These are phyloP conservation scores for Neoascochyta sp. DNA, from an alignment of 2,329 filamentous ascomycete species.

Conservation along the genomic window DNA sequence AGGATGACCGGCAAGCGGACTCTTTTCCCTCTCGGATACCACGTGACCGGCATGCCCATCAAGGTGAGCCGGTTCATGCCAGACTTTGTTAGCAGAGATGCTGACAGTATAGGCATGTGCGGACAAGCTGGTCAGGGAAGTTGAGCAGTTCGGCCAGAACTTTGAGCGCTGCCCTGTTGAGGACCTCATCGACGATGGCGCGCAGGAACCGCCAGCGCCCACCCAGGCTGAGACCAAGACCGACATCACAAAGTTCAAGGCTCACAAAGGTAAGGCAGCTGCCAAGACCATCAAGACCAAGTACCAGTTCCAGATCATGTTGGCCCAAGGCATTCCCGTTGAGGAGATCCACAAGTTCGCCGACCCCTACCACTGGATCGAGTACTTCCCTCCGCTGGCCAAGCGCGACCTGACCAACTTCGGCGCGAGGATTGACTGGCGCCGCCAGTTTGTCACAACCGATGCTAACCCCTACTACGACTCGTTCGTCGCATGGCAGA, in stretches of 20 bases:
- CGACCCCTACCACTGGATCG: slow-evolving; percentile 86
- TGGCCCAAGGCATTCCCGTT: slow-evolving; percentile 79
- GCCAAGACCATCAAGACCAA: slow-evolving; percentile 90
- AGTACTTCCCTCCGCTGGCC: slow-evolving; percentile 83
- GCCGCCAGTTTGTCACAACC: slow-evolving; percentile 87
- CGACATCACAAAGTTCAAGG: slow-evolving; percentile 83
- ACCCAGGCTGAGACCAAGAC: slow-evolving; percentile 64
- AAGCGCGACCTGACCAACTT: slow-evolving; percentile 77
- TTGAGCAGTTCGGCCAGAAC: slow-evolving; percentile 80
- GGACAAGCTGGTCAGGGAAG: slow-evolving; percentile 88
- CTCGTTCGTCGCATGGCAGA: slow-evolving; percentile 93
- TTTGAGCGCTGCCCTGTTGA: slow-evolving; percentile 66
- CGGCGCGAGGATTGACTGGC: slow-evolving; percentile 87
- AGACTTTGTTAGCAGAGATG: background rate
- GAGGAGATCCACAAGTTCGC: slow-evolving; percentile 92
- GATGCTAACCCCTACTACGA: slow-evolving; percentile 97
- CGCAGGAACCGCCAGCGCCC: slow-evolving; percentile 53
- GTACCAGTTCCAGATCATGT: slow-evolving; percentile 95
- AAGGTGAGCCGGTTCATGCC: slow-evolving; percentile 48
- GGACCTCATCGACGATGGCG: slow-evolving; percentile 45
- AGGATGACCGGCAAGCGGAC: slow-evolving; percentile 86
- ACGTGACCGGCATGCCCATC: slow-evolving; percentile 92
- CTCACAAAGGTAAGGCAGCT: slow-evolving; percentile 75
- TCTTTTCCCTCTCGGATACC: slow-evolving; percentile 89
- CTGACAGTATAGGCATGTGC: slow-evolving; percentile 61